These are phyloP conservation scores for Nadsonia starkeyi-henricii DNA, from an alignment of 1,139 yeast species.

Conservation along the genomic window DNA sequence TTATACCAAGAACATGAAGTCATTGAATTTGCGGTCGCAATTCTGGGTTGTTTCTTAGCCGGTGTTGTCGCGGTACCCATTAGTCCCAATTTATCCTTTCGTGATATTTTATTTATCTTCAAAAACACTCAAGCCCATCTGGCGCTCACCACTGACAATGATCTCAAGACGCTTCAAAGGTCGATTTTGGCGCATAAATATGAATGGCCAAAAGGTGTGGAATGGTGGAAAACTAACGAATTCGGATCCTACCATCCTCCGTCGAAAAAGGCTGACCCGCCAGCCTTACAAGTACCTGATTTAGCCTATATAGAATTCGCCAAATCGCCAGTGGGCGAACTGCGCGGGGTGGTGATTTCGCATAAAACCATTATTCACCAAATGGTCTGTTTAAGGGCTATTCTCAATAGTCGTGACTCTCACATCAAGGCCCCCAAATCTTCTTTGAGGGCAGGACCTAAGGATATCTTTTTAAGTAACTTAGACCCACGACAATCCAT, in stretches of 20 bases:
- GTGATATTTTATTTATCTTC: slow-evolving; percentile 62
- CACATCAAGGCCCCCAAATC: slow-evolving; percentile 7
- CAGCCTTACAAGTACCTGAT: slow-evolving; percentile 56
- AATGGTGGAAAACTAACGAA: slow-evolving; percentile 79
- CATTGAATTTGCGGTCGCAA: slow-evolving; percentile 70
- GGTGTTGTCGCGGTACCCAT: slow-evolving; percentile 93
- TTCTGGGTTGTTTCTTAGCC: slow-evolving; percentile 85
- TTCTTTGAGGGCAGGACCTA: not conserved
- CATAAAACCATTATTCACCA: slow-evolving; percentile 83
- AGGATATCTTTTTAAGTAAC: slow-evolving; percentile 42
- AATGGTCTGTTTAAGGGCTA: slow-evolving; percentile 59
- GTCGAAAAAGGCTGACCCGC: slow-evolving; percentile 46
- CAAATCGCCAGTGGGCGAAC: slow-evolving; percentile 78
- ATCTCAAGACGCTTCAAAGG: slow-evolving; percentile 56
- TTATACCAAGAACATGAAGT: slow-evolving; percentile 78
- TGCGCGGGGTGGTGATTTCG: slow-evolving; percentile 85
- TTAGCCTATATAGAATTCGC: slow-evolving; percentile 90
- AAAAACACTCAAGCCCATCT: slow-evolving; percentile 63
- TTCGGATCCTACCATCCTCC: slow-evolving; percentile 57
- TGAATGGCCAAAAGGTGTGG: slow-evolving; percentile 45
- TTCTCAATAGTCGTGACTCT: slow-evolving; percentile 30
- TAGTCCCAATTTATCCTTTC: slow-evolving; percentile 50
- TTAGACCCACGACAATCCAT: slow-evolving; percentile 78
- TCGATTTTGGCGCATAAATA: slow-evolving; percentile 31
- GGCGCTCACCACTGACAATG: slow-evolving; percentile 69